phyloP scores from a whole-genome alignment of 441 rosid genomes.

The Geranium incanum region DNA sequence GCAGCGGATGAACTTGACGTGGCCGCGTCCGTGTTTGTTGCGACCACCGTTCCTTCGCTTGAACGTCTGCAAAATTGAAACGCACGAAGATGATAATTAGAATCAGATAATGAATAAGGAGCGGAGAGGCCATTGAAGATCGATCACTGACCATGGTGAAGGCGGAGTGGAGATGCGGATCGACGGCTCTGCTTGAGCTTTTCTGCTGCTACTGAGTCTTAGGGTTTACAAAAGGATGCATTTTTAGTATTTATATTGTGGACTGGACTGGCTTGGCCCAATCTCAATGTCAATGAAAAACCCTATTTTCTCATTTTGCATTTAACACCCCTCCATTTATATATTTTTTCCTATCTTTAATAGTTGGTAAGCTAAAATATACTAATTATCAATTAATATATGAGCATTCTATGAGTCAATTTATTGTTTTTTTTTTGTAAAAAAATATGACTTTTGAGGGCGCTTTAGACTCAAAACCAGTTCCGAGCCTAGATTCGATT shows the following conservation, averaged over 20 bases:
- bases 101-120: not conserved
- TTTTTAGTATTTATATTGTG: not conserved
- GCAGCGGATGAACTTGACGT: slow-evolving; percentile 83
- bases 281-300: not conserved
- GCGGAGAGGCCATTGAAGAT: not conserved
- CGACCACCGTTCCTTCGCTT: slow-evolving; percentile 94
- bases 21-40: slow-evolving; percentile 96
- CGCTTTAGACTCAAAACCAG: too few relatives aligned
- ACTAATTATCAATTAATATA: too few relatives aligned
- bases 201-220: not conserved
- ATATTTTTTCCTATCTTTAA: not conserved
- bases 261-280: not conserved
- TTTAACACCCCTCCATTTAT: not conserved
- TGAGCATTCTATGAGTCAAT: too few relatives aligned
- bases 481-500: too few relatives aligned
- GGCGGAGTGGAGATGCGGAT: not conserved
- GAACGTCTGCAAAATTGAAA: slow-evolving; percentile 49
- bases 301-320: not conserved
- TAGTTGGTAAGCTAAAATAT: not conserved
- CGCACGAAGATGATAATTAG: not conserved
- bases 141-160: not conserved
- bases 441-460: too few relatives aligned
- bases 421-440: too few relatives aligned
- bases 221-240: not conserved
- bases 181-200: not conserved